A percentile compares a stretch with the other conserved stretches of the same genome.
Conservation (phyloP, 1,284 basidiomycete species). For the Schizopora paradoxa region DNA sequence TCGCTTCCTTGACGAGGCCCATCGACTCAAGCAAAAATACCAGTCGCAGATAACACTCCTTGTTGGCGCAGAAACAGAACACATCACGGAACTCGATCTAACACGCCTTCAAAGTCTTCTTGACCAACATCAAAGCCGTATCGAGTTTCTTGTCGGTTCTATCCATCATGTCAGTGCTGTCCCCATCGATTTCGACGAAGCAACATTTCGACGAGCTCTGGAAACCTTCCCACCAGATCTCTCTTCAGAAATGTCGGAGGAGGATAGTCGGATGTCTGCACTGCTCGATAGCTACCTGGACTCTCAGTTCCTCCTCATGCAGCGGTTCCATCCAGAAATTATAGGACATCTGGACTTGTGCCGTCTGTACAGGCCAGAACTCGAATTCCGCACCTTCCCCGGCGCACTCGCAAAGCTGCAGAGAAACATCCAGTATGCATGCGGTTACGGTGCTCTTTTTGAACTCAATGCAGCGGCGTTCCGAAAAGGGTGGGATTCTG, state of each 20-base stretch:
- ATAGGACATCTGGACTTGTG: conserved; percentile 93
- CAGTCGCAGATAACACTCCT: conserved; percentile 67
- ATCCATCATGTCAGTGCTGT: conserved; percentile 87
- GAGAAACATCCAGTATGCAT: conserved; percentile 73
- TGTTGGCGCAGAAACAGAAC: conserved; percentile 92
- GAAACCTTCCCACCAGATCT: conserved; percentile 32
- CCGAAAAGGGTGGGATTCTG: conserved; percentile 82
- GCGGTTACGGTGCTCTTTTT: conserved; percentile 86
- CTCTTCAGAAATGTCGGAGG: conserved; percentile 15
- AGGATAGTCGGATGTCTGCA: no score
- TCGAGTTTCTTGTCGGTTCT: conserved; percentile 92
- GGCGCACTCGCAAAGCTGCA: conserved; percentile 61
- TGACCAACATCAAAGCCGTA: conserved; percentile 36
- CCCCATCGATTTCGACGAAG: conserved; percentile 89
- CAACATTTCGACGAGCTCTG: conserved; percentile 63
- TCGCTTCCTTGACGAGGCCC: conserved; percentile 70
- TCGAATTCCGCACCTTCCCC: conserved; percentile 50
- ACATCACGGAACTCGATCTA: conserved; percentile 69
- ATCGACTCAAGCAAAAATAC: conserved; percentile 60
- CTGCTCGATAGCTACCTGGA: conserved; percentile 79
- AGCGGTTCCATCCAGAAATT: conserved; percentile 77
- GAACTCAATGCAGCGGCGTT: conserved; percentile 93
- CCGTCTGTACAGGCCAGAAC: conserved; percentile 66
- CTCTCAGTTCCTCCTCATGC: conserved; percentile 67
- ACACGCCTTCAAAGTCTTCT: conserved; percentile 50